Evolutionary conservation across 2,329 filamentous ascomycete genomes (phyloP), one percentile per base, ranked within the genome.

Genomic region (Penicillium sp.): DNA sequence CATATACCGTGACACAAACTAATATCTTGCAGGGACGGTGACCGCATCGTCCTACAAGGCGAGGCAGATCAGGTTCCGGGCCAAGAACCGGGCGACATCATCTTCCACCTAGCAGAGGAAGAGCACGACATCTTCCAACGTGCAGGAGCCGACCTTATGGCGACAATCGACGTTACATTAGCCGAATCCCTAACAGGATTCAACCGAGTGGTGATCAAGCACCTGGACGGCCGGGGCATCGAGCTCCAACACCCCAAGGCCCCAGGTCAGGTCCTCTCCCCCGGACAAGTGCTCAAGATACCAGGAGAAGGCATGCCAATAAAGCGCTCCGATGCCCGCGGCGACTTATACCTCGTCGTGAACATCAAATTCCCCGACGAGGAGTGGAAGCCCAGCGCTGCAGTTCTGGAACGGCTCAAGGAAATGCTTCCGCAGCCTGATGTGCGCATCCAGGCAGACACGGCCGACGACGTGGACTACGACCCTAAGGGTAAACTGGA

Each of bases 31-130:
- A 82, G 86, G 64, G 82, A 96, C 76, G 93, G 93, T 67, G 94
- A 99, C 73, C 88, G 88, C 68, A 97, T 99, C 71, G 87, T 93
- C 9, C 83, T 99, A 5, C 90, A 96, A 74, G 94, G 94, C 63
- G 95, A 99, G 79, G 95, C 94, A 35, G 95, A 99, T 73, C 94
- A 99, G 78, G 83, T 90, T 48, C 94, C 94, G 0, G 92, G 93
- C 71, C 91, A 94, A 75, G 91, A 90, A 58, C 93, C 94, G 0
- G 95, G 95, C 60, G 93, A 98, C 73, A 94, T 99, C 69, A 86
- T 98, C 69, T 98, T 99, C 81, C 89, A 91, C 23, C 81, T 99
- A 2, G 85, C 89, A 1, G 93, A 99, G 79, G 87, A 91, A 68
- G 85, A 88, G 1, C 94, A 99, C 76, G 88, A 91, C 1, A 79